Evolutionary conservation across 305 asterid species (phyloP).

Genomic region (Stenogyne calaminthoides): DNA sequence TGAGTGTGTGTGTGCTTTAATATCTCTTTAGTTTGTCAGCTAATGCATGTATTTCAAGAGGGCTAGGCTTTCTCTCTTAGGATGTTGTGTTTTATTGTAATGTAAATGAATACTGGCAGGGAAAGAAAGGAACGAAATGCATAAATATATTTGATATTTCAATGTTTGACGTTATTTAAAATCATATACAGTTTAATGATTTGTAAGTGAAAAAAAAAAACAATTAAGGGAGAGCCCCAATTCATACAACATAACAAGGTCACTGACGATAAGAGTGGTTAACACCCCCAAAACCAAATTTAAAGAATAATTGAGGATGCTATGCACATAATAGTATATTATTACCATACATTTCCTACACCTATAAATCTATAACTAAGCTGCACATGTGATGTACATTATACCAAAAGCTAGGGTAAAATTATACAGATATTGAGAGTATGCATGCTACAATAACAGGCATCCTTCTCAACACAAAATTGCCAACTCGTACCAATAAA

Average conservation of each 20-base stretch:
- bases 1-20: background rate
- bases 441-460: slow-evolving; percentile 31
- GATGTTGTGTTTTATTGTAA: background rate
- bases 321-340: slow-evolving; percentile 18
- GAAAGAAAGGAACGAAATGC: background rate
- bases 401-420: slow-evolving; percentile 21
- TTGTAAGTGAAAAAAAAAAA: background rate
- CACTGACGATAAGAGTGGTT: background rate
- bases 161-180: background rate
- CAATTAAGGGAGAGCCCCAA: background rate
- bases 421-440: slow-evolving; percentile 23
- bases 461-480: slow-evolving; percentile 24
- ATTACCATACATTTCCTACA: slow-evolving; percentile 31
- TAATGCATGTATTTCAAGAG: background rate
- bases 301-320: slow-evolving; percentile 9
- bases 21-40: background rate
- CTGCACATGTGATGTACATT: slow-evolving; percentile 26
- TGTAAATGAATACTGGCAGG: background rate
- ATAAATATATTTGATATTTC: background rate
- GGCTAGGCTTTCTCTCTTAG: background rate
- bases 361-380: slow-evolving; percentile 24
- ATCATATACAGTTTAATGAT: background rate
- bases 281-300: background rate
- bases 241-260: slow-evolving; percentile 8
- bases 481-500: slow-evolving; percentile 21